Conservation (phyloP, 176 grass and related monocot species). For the Hordeum vulgare region MorexV3_pseudomolecules_assembly NC_058521.1:587147600-587148099, state of each 20-base stretch:
- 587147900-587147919: neutral
- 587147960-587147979: neutral
- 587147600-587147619: neutral
- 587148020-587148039: neutral
- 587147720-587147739: no score
- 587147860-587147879: neutral
- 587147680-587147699: no score
- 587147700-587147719: no score
- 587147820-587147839: no score
- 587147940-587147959: neutral
- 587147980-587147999: neutral
- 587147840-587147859: neutral
- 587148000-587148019: neutral
- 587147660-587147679: no score
- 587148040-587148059: constrained; percentile 83
- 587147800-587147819: neutral
- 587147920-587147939: neutral
- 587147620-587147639: neutral
- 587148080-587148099: constrained; percentile 62
- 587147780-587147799: neutral
- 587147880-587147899: neutral
- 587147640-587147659: no score
- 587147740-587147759: no score
- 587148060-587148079: constrained; percentile 61
- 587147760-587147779: no score